These are phyloP conservation scores for Plectosphaerella cucumerina DNA, from an alignment of 2,329 filamentous ascomycete species.

Conservation along the genomic window DNA sequence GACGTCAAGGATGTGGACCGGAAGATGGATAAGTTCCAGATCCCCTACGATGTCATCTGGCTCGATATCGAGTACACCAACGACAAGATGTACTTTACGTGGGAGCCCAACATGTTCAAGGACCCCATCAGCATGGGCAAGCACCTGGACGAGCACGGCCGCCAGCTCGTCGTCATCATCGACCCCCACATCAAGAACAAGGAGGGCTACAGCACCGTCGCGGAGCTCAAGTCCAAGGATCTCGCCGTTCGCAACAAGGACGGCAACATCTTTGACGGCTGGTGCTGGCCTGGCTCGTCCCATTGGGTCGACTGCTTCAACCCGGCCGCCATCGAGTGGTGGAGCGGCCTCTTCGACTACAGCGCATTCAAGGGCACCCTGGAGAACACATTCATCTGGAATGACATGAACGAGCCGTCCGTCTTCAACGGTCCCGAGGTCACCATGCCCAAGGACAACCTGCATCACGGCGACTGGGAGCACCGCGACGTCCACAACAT, in stretches of 20 bases:
- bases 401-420: slow-evolving; percentile 99
- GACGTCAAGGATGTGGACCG: slow-evolving; percentile 95
- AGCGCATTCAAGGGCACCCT: slow-evolving; percentile 81
- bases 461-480: slow-evolving; percentile 90
- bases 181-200: slow-evolving; percentile 97
- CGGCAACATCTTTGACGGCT: slow-evolving; percentile 83
- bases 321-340: slow-evolving; percentile 87
- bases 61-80: slow-evolving; percentile 97
- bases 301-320: slow-evolving; percentile 97
- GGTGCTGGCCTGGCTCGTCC: slow-evolving; percentile 98
- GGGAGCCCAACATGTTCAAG: slow-evolving; percentile 84
- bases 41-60: slow-evolving; percentile 99
- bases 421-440: slow-evolving; percentile 98
- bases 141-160: slow-evolving; percentile 77
- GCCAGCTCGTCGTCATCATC: slow-evolving; percentile 91
- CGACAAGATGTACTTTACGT: slow-evolving; percentile 97
- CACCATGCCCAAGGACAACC: slow-evolving; percentile 97
- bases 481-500: slow-evolving; percentile 95
- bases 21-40: slow-evolving; percentile 92
- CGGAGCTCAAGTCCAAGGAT: slow-evolving; percentile 79
- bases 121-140: slow-evolving; percentile 85
- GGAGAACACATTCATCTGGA: slow-evolving; percentile 92
- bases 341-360: slow-evolving; percentile 84
- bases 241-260: slow-evolving; percentile 89
- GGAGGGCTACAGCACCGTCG: slow-evolving; percentile 69